Evolutionary conservation across 2,329 filamentous ascomycete species (phyloP).

Genomic region (Claviceps pusilla): DNA sequence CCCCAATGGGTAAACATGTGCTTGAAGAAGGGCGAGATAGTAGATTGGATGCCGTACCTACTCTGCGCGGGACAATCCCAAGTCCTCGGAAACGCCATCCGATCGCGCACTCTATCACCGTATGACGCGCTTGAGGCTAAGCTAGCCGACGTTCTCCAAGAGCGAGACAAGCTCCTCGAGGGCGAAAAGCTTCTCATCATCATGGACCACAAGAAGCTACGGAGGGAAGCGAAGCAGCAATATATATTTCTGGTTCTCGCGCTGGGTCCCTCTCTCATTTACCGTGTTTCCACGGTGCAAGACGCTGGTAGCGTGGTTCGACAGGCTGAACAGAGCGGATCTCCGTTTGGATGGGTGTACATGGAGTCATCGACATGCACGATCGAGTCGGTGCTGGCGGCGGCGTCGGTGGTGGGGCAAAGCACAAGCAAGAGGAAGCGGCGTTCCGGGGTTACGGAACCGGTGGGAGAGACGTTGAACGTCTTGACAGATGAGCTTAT

Average conservation of each 20-base stretch:
- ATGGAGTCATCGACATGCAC: conserved; percentile 50
- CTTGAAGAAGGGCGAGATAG: conserved; percentile 40
- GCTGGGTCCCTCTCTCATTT: conserved; percentile 53
- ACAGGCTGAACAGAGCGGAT: conserved; percentile 30
- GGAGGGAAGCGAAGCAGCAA: conserved; percentile 49
- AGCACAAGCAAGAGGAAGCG: conserved; percentile 25
- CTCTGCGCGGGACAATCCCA: conserved; percentile 71
- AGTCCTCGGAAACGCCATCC: conserved; percentile 60
- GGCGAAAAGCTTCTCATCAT: conserved; percentile 58
- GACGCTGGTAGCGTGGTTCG: conserved; percentile 48
- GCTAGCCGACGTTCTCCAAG: conserved; percentile 41
- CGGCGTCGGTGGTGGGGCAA: neutral
- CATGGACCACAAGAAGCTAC: conserved; percentile 38
- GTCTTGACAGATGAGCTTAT: conserved; percentile 75
- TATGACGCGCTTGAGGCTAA: conserved; percentile 44
- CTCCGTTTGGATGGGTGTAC: conserved; percentile 62
- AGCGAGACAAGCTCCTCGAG: conserved; percentile 47
- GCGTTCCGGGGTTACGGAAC: conserved; percentile 16
- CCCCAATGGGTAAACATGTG: conserved; percentile 69
- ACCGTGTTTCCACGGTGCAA: conserved; percentile 47
- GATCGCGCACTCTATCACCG: conserved; percentile 52
- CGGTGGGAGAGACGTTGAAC: conserved; percentile 36
- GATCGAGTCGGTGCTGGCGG: conserved; percentile 32
- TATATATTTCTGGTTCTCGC: conserved; percentile 72
- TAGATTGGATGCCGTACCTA: conserved; percentile 70